phyloP scores from a whole-genome alignment of 2,329 filamentous ascomycete species.

The Pezicula neosporulosa region DNA sequence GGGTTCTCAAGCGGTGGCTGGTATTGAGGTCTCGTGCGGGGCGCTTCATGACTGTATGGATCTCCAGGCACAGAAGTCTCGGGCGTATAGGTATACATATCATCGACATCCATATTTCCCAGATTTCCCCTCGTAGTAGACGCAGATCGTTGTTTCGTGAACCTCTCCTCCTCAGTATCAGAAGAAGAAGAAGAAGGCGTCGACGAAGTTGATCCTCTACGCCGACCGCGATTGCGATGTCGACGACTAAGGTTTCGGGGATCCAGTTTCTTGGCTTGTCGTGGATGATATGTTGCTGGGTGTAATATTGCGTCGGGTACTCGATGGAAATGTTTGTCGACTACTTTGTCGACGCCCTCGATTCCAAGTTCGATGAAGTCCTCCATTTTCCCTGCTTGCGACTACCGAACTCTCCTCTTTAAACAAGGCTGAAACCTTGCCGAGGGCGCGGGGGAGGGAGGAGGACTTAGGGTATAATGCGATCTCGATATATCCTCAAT shows the following conservation, averaged over 20 bases:
- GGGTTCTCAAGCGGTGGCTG: not conserved
- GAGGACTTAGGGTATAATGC: too few relatives aligned
- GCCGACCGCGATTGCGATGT: not conserved
- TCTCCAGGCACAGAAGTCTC: not conserved
- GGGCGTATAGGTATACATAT: not conserved
- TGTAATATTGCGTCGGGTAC: constrained; percentile 18
- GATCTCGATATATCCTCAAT: too few relatives aligned
- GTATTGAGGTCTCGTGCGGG: not conserved
- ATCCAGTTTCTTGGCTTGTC: not conserved
- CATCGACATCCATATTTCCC: not conserved
- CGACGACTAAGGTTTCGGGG: not conserved
- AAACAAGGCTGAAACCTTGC: too few relatives aligned
- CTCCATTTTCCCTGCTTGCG: not conserved
- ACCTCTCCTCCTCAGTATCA: not conserved
- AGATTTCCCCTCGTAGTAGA: not conserved
- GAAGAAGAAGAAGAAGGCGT: not conserved
- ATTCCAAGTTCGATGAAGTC: constrained; percentile 13
- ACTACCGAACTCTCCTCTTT: too few relatives aligned
- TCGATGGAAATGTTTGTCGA: constrained; percentile 20
- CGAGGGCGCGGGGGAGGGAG: too few relatives aligned
- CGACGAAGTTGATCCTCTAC: not conserved
- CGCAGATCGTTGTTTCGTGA: not conserved
- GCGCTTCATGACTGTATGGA: not conserved
- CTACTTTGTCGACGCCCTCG: constrained; percentile 12
- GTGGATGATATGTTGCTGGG: constrained; percentile 16